Conservation (phyloP, 163 green algal genomes). For the Scenedesmus sp. region DNA sequence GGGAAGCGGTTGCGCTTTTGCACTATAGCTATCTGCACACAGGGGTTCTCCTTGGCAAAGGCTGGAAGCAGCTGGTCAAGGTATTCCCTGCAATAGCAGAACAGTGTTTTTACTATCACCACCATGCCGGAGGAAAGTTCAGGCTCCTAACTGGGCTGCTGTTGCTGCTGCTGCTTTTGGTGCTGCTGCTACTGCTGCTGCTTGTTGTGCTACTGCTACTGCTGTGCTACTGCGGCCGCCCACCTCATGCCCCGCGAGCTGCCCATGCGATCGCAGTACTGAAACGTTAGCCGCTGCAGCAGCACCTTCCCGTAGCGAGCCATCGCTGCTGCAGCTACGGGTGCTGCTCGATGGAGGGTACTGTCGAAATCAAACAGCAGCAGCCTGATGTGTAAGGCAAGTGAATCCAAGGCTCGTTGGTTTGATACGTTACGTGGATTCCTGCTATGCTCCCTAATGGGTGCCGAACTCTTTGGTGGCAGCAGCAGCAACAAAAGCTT, state of each 20-base stretch:
- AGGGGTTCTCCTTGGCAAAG: slow-evolving; percentile 1
- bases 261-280: slow-evolving; percentile 47
- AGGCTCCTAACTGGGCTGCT: neutral
- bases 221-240: neutral
- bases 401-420: too few species aligned
- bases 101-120: neutral
- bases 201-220: neutral
- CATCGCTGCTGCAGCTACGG: slow-evolving; percentile 41
- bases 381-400: neutral
- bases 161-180: neutral
- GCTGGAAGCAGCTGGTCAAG: slow-evolving; percentile 43
- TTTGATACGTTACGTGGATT: neutral
- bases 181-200: neutral
- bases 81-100: slow-evolving; percentile 29
- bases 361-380: neutral
- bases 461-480: neutral
- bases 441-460: neutral
- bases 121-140: neutral
- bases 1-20: slow-evolving; percentile 22
- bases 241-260: slow-evolving; percentile 49
- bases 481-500: neutral
- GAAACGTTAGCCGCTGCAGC: slow-evolving; percentile 37
- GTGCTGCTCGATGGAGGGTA: neutral
- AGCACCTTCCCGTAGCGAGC: slow-evolving; percentile 47
- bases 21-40: neutral